Evolutionary conservation across 2,329 filamentous ascomycete genomes (phyloP).

Genomic region (Fusarium bactridioides): DNA sequence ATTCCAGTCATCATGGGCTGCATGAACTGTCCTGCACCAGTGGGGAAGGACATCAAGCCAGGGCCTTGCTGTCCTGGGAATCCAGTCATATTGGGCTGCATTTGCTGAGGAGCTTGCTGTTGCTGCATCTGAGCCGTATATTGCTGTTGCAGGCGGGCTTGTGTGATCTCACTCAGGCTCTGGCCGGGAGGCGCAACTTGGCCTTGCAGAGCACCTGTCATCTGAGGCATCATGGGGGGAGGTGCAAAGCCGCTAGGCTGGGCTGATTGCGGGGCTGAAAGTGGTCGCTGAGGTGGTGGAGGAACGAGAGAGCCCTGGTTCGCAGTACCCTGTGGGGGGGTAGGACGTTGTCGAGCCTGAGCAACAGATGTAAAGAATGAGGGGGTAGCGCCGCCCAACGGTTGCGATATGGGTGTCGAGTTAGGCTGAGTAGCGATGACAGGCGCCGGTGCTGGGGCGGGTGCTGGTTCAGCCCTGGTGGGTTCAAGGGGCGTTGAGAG

Average conservation of each 20-base stretch:
- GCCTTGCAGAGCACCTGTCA: slow-evolving; percentile 73
- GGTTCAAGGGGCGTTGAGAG: slow-evolving; percentile 62
- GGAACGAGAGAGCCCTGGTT: slow-evolving; percentile 73
- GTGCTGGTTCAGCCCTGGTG: slow-evolving; percentile 50
- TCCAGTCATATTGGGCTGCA: slow-evolving; percentile 50
- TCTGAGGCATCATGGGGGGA: slow-evolving; percentile 81
- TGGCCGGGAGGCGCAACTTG: slow-evolving; percentile 77
- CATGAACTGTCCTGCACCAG: slow-evolving; percentile 50
- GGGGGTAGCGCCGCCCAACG: slow-evolving; percentile 63
- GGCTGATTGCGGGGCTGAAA: slow-evolving; percentile 86
- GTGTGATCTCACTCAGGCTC: slow-evolving; percentile 76
- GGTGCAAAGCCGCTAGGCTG: slow-evolving; percentile 77
- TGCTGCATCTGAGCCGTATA: slow-evolving; percentile 59
- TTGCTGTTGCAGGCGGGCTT: slow-evolving; percentile 71
- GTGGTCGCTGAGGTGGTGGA: slow-evolving; percentile 77
- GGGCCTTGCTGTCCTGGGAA: slow-evolving; percentile 48
- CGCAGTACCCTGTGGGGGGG: slow-evolving; percentile 48
- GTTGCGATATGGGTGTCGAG: slow-evolving; percentile 50
- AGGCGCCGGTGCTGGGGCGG: slow-evolving; percentile 33
- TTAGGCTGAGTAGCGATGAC: slow-evolving; percentile 38
- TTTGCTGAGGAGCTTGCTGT: slow-evolving; percentile 48
- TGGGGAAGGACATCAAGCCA: slow-evolving; percentile 50
- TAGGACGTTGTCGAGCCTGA: slow-evolving; percentile 55
- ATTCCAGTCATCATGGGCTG: slow-evolving; percentile 61
- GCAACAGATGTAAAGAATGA: slow-evolving; percentile 61